Conservation (phyloP, 1,284 basidiomycete genomes). For the Melanopsichium pennsylvanicum region DNA sequence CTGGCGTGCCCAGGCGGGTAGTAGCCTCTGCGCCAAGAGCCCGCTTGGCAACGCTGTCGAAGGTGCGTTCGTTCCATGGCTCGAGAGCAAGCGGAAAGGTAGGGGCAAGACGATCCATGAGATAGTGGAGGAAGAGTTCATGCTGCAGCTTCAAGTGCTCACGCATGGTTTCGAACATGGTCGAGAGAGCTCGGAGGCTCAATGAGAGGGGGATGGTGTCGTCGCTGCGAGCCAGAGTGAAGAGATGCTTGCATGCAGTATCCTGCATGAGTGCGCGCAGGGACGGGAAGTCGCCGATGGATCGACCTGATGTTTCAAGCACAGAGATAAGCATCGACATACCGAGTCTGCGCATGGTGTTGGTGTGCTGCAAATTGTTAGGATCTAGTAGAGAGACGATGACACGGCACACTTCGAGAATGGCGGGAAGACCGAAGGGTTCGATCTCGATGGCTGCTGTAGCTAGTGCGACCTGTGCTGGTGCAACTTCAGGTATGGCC, state of each 20-base stretch:
- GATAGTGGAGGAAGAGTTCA: conserved; percentile 92
- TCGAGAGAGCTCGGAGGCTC: conserved; percentile 83
- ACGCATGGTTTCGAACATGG: conserved; percentile 87
- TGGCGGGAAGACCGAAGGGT: conserved; percentile 86
- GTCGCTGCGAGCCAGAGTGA: conserved; percentile 75
- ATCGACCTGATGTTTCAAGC: conserved; percentile 82
- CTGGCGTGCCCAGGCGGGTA: conserved; percentile 20
- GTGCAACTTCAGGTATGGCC: background rate
- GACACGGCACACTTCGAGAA: conserved; percentile 90
- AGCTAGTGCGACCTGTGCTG: background rate
- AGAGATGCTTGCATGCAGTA: conserved; percentile 92
- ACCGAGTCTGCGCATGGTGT: conserved; percentile 90
- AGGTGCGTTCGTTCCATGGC: conserved; percentile 57
- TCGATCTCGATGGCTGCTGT: conserved; percentile 13
- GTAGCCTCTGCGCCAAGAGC: conserved; percentile 21
- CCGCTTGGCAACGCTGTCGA: conserved; percentile 64
- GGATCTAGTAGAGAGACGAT: conserved; percentile 95
- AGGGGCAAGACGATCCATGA: conserved; percentile 81
- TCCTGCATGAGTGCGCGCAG: conserved; percentile 79
- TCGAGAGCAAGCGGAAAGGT: conserved; percentile 58
- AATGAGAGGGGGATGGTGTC: conserved; percentile 80
- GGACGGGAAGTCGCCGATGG: conserved; percentile 74
- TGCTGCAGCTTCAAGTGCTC: conserved; percentile 92
- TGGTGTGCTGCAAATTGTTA: conserved; percentile 91
- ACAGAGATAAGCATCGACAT: conserved; percentile 87